A percentile compares a stretch with the other conserved stretches of the same genome.
These are phyloP conservation scores for Monosporascus ibericus DNA, from an alignment of 2,329 filamentous ascomycete genomes.

Conservation along the genomic window DNA sequence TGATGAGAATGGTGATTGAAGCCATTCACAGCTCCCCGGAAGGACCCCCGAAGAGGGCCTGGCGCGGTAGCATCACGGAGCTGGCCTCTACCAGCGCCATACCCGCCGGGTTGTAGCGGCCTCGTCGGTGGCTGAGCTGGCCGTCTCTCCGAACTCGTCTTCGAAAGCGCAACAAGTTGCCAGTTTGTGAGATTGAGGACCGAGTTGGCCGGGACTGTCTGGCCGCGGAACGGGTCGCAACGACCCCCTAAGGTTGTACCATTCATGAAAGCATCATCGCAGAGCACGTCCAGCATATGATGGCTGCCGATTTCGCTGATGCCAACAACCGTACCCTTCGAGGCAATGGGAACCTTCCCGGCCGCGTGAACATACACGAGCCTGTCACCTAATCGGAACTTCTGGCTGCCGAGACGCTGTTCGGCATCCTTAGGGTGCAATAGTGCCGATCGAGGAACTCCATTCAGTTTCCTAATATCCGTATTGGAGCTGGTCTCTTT, in stretches of 20 bases:
- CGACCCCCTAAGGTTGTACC: constrained; percentile 86
- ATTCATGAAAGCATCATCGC: constrained; percentile 94
- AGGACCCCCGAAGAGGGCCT: constrained; percentile 48
- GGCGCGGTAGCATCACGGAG: constrained; percentile 52
- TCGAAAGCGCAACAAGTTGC: constrained; percentile 69
- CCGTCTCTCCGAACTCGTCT: constrained; percentile 48
- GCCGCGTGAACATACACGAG: constrained; percentile 89
- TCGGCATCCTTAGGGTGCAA: constrained; percentile 96
- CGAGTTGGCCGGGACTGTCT: constrained; percentile 81
- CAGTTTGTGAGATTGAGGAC: constrained; percentile 81
- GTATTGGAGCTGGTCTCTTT: constrained; percentile 44
- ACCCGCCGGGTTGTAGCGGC: constrained; percentile 21
- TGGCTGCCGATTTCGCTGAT: constrained; percentile 82
- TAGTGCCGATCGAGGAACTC: constrained; percentile 79
- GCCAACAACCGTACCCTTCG: constrained; percentile 88
- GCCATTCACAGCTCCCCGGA: constrained; percentile 51
- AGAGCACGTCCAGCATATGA: constrained; percentile 82
- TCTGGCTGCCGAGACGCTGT: constrained; percentile 80
- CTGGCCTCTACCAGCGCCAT: constrained; percentile 52
- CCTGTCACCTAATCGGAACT: constrained; percentile 79
- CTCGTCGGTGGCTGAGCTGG: constrained; percentile 35
- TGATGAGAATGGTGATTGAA: constrained; percentile 27
- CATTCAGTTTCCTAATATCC: constrained; percentile 64
- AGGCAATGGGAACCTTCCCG: constrained; percentile 90
- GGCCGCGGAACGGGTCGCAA: constrained; percentile 88